phyloP scores from a whole-genome alignment of 1,284 basidiomycete genomes.

The Apiotrichum siamense region DNA sequence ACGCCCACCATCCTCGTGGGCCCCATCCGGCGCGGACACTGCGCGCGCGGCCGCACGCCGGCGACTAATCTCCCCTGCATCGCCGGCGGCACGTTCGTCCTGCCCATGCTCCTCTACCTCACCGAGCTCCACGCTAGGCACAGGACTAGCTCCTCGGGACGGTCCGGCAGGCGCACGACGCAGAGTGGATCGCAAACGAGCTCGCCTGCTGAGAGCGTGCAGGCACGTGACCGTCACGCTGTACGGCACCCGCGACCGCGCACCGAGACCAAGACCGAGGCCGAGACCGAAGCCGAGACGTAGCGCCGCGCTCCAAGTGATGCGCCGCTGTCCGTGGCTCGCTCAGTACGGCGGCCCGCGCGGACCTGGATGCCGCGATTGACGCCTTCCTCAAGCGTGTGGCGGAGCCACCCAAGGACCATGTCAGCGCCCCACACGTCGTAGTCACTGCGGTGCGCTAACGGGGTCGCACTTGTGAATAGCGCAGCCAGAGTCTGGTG shows the following conservation, averaged over 20 bases:
- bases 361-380: neutral
- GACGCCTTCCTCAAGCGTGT: conserved; percentile 2
- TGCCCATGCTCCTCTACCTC: conserved; percentile 26
- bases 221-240: conserved; percentile 17
- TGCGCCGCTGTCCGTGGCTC: too few species aligned
- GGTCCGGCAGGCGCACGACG: conserved; percentile 19
- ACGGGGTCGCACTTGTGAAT: conserved; percentile 22
- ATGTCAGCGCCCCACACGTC: conserved; percentile 24
- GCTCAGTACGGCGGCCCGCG: neutral
- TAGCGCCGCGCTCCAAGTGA: too few species aligned
- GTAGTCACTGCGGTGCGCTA: conserved; percentile 24
- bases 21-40: conserved; percentile 25
- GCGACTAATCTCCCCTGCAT: conserved; percentile 37
- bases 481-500: conserved; percentile 17
- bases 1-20: conserved; percentile 30
- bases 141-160: conserved; percentile 27
- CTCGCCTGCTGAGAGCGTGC: conserved; percentile 15
- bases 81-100: conserved; percentile 30
- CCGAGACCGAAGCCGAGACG: too few species aligned
- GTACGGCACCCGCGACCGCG: conserved; percentile 16
- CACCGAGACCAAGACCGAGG: too few species aligned
- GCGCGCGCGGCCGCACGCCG: conserved; percentile 1
- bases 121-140: conserved; percentile 9
- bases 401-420: conserved; percentile 13
- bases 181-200: conserved; percentile 25